These are phyloP conservation scores for Cymbopogon flexuosus DNA, from an alignment of 202 grass and related monocot genomes.

Conservation along the genomic window DNA sequence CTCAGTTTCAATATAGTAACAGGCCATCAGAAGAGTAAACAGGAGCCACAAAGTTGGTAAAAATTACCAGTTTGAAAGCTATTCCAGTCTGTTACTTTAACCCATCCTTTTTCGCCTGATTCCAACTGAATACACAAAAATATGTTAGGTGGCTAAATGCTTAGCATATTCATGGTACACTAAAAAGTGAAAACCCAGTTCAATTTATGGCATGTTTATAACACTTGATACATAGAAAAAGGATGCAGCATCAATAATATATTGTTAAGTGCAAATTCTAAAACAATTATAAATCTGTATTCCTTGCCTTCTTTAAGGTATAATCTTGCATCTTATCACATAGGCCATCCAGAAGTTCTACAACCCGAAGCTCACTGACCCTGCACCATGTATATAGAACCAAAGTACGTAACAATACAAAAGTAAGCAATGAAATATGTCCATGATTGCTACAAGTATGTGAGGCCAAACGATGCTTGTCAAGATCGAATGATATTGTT, in stretches of 20 bases:
- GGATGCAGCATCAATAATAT: background rate
- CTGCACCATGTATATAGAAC: slow-evolving; percentile 46
- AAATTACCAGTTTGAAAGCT: slow-evolving; percentile 37
- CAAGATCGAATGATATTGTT: background rate
- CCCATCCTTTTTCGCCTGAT: slow-evolving; percentile 66
- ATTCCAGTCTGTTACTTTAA: slow-evolving; percentile 75
- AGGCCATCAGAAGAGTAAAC: background rate
- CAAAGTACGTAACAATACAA: slow-evolving; percentile 10
- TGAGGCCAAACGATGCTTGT: background rate
- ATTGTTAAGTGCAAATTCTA: background rate
- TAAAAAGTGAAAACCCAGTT: background rate
- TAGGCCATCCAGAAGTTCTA: slow-evolving; percentile 90
- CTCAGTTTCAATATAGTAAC: background rate
- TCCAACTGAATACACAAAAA: slow-evolving; percentile 49
- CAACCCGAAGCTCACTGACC: slow-evolving; percentile 83
- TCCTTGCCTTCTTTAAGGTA: slow-evolving; percentile 64
- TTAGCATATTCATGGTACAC: background rate
- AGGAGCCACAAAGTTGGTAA: background rate
- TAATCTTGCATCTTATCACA: slow-evolving; percentile 98
- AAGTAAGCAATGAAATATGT: background rate
- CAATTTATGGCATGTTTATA: background rate
- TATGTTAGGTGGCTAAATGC: slow-evolving; percentile 21
- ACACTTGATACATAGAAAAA: background rate
- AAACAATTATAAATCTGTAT: background rate
- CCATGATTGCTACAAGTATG: background rate